Evolutionary conservation across 2,329 filamentous ascomycete species (phyloP).

Genomic region (Talaromyces sp.): DNA sequence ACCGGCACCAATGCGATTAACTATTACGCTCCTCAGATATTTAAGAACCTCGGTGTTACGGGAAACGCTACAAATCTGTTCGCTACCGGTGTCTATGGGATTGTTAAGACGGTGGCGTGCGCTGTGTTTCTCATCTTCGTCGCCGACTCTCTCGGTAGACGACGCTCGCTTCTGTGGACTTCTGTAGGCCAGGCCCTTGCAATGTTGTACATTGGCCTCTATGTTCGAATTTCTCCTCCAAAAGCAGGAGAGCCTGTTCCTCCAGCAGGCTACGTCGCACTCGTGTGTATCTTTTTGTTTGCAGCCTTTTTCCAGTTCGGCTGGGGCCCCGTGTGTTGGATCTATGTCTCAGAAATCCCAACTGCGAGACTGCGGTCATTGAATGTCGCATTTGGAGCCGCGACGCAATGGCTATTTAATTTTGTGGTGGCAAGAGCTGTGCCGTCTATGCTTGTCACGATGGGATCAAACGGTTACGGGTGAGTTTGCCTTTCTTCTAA

Average conservation of each 20-base stretch:
- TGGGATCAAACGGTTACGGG: constrained; percentile 10
- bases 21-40: constrained; percentile 68
- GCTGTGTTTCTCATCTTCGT: constrained; percentile 61
- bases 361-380: constrained; percentile 59
- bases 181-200: constrained; percentile 56
- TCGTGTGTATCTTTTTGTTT: constrained; percentile 51
- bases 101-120: constrained; percentile 64
- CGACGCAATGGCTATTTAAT: constrained; percentile 68
- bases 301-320: constrained; percentile 25
- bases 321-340: constrained; percentile 67
- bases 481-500: background rate
- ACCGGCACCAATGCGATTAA: constrained; percentile 55
- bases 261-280: constrained; percentile 61
- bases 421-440: constrained; percentile 63
- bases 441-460: constrained; percentile 50
- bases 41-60: constrained; percentile 58
- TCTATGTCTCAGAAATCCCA: constrained; percentile 65
- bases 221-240: constrained; percentile 52
- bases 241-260: constrained; percentile 48
- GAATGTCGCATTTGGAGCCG: constrained; percentile 62
- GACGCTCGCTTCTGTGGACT: constrained; percentile 60
- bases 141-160: constrained; percentile 64
- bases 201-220: constrained; percentile 69
- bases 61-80: constrained; percentile 58
- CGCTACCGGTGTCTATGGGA: constrained; percentile 68